A percentile compares a stretch with the other conserved stretches of the same genome.
Evolutionary conservation across 108 stramenopile species (phyloP).

Genomic region (Cyclotella baltica): DNA sequence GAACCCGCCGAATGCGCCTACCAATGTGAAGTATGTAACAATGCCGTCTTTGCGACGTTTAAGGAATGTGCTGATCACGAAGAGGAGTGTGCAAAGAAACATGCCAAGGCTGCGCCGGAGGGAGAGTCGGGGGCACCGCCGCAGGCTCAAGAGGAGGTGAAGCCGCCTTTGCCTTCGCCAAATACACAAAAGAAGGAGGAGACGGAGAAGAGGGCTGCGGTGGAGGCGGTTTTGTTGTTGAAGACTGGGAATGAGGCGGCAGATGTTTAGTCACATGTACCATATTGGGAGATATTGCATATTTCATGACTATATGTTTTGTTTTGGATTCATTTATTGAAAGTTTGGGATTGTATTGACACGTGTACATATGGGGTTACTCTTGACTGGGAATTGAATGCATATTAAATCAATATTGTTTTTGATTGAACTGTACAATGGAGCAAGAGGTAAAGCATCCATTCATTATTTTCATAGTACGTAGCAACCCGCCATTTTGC

Average conservation of each 20-base stretch:
- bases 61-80: slow-evolving; percentile 40
- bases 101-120: not conserved
- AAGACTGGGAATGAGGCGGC: slow-evolving; percentile 4
- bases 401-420: too few relatives aligned
- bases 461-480: too few relatives aligned
- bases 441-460: too few relatives aligned
- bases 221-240: slow-evolving; percentile 17
- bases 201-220: slow-evolving; percentile 12
- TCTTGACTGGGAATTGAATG: too few relatives aligned
- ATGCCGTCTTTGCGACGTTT: slow-evolving; percentile 31
- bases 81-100: slow-evolving; percentile 27
- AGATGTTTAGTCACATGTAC: not conserved
- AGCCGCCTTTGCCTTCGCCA: not conserved
- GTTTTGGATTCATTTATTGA: too few relatives aligned
- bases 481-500: not conserved
- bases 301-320: not conserved
- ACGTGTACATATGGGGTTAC: too few relatives aligned
- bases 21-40: slow-evolving; percentile 38
- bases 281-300: not conserved
- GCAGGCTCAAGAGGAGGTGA: not conserved
- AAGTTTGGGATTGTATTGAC: too few relatives aligned
- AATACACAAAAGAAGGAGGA: slow-evolving; percentile 2
- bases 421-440: too few relatives aligned
- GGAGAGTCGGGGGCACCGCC: not conserved
- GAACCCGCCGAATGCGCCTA: slow-evolving; percentile 26